Evolutionary conservation across 108 stramenopile species (phyloP).

Genomic region (Schizochytrium sp.): DNA sequence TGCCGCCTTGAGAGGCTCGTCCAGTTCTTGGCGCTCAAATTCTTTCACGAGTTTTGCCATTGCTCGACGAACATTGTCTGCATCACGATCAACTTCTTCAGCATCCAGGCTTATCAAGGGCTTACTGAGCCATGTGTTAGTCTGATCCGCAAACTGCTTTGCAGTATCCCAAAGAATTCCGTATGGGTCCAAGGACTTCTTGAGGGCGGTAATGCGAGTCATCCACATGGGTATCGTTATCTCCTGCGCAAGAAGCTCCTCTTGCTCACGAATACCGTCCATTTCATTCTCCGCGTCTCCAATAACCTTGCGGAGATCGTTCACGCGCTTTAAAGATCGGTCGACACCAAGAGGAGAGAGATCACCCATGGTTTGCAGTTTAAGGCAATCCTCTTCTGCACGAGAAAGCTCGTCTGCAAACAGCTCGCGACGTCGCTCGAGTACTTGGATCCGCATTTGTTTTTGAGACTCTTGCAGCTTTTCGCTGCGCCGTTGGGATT

Average conservation of each 20-base stretch:
- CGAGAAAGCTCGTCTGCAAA: constrained; percentile 65
- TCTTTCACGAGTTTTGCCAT: constrained; percentile 65
- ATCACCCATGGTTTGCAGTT: constrained; percentile 51
- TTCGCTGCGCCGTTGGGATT: constrained; percentile 30
- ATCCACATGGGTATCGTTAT: constrained; percentile 70
- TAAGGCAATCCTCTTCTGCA: constrained; percentile 68
- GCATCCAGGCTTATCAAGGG: constrained; percentile 70
- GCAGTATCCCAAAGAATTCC: constrained; percentile 69
- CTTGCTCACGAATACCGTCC: constrained; percentile 74
- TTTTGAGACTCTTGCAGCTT: constrained; percentile 48
- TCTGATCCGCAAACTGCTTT: constrained; percentile 63
- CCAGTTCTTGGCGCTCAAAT: constrained; percentile 74
- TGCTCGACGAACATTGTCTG: constrained; percentile 68
- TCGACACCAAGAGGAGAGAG: constrained; percentile 60
- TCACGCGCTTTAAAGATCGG: constrained; percentile 64
- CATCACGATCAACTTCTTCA: constrained; percentile 73
- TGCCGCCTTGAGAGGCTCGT: constrained; percentile 67
- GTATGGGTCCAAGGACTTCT: constrained; percentile 63
- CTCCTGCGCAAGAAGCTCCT: constrained; percentile 73
- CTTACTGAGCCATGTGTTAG: constrained; percentile 61
- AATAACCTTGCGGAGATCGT: constrained; percentile 70
- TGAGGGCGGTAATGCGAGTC: constrained; percentile 66
- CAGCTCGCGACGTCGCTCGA: constrained; percentile 76
- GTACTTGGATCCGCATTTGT: constrained; percentile 65
- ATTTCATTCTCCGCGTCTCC: constrained; percentile 68